Evolutionary conservation across 768 basidiomycete genomes (phyloP), one percentile per base, ranked within the genome.

Genomic region (Leucosporidium yakuticum): DNA sequence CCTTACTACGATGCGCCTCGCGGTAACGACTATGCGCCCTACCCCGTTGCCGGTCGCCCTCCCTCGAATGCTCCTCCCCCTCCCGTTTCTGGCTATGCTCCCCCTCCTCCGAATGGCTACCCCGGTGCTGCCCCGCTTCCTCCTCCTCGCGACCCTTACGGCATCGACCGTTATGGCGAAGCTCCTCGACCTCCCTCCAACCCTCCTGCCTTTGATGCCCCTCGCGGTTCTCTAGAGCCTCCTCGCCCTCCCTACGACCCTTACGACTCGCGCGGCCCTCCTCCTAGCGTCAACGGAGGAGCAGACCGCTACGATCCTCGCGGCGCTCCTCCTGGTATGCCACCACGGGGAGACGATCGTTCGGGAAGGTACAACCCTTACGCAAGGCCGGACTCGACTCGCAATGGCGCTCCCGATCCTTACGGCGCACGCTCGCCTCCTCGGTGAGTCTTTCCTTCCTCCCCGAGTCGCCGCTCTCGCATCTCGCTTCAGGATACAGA

Each of bases 1-100:
- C 64, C 70, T 2, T 71, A 71, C 64, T 71, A 63, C 67, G 67
- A 44, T 60, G 25, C 48, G 44, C 58, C 68, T 53, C 62, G 60
- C 23, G 51, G 53, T 0, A 60, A 63, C 54, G 63, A 19, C 31
- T 65, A 69, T 56, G 48, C 64, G 14, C 32, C 53, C 4, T 62
- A 62, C 53, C 47, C 59, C 17, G 39, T 44, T 15, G 39, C 39
- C 14, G 39, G 39, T 44, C 39, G 6, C 14, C 39, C 39, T 44
- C 50, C 21, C 21, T 4, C 50, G 9, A 9, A 51, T 27, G 50
- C 50, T 59, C 36, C 57, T 59, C 55, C 55, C 23, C 55, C 29
- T 27, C 29, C 29, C 29, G 55, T 29, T 23, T 44, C 39, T 44
- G 39, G 39, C 32, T 65, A 69, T 65, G 62, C 31, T 2, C 56